phyloP scores from a whole-genome alignment of 1,139 yeast species.

The Blastobotrys buckinghamii region DNA sequence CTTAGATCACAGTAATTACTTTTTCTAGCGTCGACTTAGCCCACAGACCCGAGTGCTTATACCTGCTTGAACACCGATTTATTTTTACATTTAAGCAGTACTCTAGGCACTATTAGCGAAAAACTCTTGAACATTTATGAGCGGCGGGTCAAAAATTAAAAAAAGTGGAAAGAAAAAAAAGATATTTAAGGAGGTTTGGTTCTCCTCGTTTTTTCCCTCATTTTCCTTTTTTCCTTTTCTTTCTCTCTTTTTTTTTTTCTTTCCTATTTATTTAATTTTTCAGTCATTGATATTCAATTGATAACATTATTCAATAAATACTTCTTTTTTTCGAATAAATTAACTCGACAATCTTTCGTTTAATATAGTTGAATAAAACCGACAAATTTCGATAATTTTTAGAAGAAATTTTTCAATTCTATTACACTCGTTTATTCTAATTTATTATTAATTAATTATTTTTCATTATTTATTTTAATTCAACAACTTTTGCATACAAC shows the following conservation, averaged over 20 bases:
- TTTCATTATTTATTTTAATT: neutral
- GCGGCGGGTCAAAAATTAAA: neutral
- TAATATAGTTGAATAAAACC: neutral
- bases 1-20: too few species aligned
- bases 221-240: neutral
- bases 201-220: neutral
- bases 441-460: too few species aligned
- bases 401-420: neutral
- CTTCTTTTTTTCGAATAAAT: too few species aligned
- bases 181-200: slow-evolving; percentile 2
- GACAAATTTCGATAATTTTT: too few species aligned
- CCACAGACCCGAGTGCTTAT: too few species aligned
- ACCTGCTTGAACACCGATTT: too few species aligned
- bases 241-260: neutral
- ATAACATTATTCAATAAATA: neutral
- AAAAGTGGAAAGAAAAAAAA: neutral
- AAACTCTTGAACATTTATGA: neutral
- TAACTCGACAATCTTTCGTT: neutral
- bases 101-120: neutral
- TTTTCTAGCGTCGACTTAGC: too few species aligned
- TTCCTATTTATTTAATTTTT: neutral
- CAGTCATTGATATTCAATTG: neutral
- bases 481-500: neutral
- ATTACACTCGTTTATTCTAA: slow-evolving; percentile 3
- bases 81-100: neutral